Percentiles rank a stretch among this genome's conserved stretches.
These are phyloP conservation scores for Cyberlindnera mississippiensis DNA, from an alignment of 805 yeast species.

Conservation along the genomic window DNA sequence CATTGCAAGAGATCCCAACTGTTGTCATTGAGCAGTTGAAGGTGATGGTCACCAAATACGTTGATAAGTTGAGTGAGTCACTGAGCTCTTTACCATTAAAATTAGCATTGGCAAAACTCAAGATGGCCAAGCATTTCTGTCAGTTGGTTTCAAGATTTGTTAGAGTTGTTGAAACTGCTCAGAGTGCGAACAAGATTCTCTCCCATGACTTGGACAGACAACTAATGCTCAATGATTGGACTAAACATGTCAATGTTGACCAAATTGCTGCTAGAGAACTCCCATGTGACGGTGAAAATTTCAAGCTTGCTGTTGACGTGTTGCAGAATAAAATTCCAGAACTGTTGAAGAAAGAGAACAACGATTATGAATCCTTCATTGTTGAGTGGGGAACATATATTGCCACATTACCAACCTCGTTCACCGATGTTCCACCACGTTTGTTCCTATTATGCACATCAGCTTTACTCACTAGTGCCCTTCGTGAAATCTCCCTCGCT, in stretches of 20 bases:
- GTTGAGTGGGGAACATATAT: constrained; percentile 33
- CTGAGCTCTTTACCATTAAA: constrained; percentile 45
- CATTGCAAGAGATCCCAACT: constrained; percentile 53
- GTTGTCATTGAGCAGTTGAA: constrained; percentile 52
- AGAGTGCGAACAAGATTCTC: constrained; percentile 44
- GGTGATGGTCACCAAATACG: constrained; percentile 45
- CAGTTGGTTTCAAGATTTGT: constrained; percentile 51
- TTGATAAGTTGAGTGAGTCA: constrained; percentile 39
- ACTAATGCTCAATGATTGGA: constrained; percentile 59
- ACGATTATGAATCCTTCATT: constrained; percentile 17
- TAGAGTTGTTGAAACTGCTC: constrained; percentile 50
- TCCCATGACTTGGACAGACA: constrained; percentile 39
- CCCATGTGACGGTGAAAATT: constrained; percentile 41
- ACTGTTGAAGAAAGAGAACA: constrained; percentile 24
- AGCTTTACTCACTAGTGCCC: constrained; percentile 51
- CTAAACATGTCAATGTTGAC: constrained; percentile 40
- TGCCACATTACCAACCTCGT: constrained; percentile 41
- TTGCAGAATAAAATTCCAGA: constrained; percentile 34
- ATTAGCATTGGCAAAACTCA: constrained; percentile 48
- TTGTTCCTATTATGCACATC: constrained; percentile 50
- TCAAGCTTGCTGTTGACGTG: constrained; percentile 31
- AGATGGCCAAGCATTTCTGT: constrained; percentile 50
- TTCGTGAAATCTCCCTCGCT: constrained; percentile 56
- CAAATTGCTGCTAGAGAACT: constrained; percentile 45
- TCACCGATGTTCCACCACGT: constrained; percentile 50